Conservation (phyloP, 192 early-diverging fungal species). For the Coemansia sp. region DNA sequence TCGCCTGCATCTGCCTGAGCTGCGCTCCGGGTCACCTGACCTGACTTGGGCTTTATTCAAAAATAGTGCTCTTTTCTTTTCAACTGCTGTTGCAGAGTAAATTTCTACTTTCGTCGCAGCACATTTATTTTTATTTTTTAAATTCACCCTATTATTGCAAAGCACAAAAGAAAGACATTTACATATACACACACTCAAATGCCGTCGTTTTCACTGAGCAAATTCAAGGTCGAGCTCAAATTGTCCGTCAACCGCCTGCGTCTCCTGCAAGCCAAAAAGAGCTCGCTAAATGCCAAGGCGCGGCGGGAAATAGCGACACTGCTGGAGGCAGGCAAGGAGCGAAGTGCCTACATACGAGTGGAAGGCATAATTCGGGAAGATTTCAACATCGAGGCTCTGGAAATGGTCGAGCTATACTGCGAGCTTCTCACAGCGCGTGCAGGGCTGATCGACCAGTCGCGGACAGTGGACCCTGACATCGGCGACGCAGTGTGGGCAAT, state of each 20-base stretch:
- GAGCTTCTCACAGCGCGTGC: slow-evolving; percentile 86
- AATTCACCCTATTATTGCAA: not conserved
- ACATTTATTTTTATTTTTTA: too few relatives aligned
- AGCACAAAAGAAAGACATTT: not conserved
- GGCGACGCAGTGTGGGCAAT: slow-evolving; percentile 85
- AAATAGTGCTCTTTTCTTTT: not conserved
- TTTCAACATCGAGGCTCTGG: slow-evolving; percentile 87
- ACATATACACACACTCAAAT: not conserved
- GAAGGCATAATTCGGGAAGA: slow-evolving; percentile 96
- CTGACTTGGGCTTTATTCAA: not conserved
- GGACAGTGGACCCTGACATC: slow-evolving; percentile 80
- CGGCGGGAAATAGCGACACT: slow-evolving; percentile 81
- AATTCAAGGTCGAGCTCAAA: slow-evolving; percentile 86
- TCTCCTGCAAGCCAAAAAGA: slow-evolving; percentile 87
- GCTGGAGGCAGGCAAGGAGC: slow-evolving; percentile 78
- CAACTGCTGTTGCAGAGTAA: too few relatives aligned
- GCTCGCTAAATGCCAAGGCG: slow-evolving; percentile 66
- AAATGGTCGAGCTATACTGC: slow-evolving; percentile 89
- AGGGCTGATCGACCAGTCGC: slow-evolving; percentile 81
- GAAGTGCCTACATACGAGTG: slow-evolving; percentile 83
- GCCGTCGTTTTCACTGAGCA: slow-evolving; percentile 22
- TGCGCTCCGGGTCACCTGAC: not conserved
- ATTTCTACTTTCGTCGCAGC: too few relatives aligned
- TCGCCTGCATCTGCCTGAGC: not conserved
- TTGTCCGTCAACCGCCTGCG: slow-evolving; percentile 84